Evolutionary conservation across 2,329 filamentous ascomycete species (phyloP).

Genomic region (Sordariomycetes sp.): DNA sequence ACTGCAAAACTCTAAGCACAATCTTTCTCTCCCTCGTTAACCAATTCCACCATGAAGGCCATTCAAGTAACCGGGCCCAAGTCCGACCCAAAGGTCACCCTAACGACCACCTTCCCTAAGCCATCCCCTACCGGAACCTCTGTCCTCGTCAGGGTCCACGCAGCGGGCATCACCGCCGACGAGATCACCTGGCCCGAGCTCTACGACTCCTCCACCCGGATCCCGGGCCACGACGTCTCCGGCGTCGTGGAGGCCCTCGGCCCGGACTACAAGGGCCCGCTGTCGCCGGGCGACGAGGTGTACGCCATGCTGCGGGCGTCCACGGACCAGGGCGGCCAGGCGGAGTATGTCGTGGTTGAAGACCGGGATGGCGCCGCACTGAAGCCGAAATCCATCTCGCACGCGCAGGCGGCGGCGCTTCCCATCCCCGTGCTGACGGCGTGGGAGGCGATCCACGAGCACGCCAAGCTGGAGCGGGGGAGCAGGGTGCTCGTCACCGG

Average conservation of each 20-base stretch:
- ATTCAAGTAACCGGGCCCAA: conserved; percentile 18
- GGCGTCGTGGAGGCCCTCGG: conserved; percentile 17
- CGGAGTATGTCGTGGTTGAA: conserved; percentile 15
- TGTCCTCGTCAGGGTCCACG: conserved; percentile 19
- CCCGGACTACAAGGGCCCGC: conserved; percentile 11
- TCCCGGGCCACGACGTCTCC: conserved; percentile 24
- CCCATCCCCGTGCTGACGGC: conserved; percentile 20
- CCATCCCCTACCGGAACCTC: conserved; percentile 10
- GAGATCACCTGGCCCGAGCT: conserved; percentile 22
- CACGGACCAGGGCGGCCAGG: conserved; percentile 13
- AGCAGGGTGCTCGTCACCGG: conserved; percentile 17
- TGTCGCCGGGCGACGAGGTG: conserved; percentile 12
- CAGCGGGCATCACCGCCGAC: conserved; percentile 22
- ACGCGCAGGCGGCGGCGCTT: conserved; percentile 17
- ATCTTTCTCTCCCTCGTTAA: not conserved
- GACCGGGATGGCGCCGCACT: conserved; percentile 8
- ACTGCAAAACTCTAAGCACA: not conserved
- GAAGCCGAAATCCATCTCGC: conserved; percentile 12
- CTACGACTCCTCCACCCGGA: conserved; percentile 14
- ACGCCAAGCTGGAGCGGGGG: conserved; percentile 8
- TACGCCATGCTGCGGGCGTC: conserved; percentile 16
- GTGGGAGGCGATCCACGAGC: conserved; percentile 15
- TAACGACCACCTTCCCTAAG: conserved; percentile 7
- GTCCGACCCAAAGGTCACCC: conserved; percentile 9
- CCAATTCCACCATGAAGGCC: conserved; percentile 15